Conservation (phyloP, 306 rosid genomes). For the Castanopsis chinensis region DNA sequence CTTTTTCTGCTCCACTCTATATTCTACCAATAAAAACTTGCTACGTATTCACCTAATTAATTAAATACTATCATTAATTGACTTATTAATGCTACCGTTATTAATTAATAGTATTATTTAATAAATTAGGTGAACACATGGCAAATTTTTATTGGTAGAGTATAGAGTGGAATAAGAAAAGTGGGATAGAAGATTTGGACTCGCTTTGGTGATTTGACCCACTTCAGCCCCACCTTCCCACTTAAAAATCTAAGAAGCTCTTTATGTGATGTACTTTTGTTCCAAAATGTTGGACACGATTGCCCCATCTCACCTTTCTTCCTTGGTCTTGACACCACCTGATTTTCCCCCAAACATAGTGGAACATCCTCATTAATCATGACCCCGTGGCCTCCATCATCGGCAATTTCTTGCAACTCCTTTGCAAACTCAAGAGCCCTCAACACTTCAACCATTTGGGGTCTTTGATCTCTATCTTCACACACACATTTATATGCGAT, state of each 20-base stretch:
- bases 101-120: too few relatives aligned
- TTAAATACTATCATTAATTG: too few relatives aligned
- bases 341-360: not conserved
- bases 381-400: not conserved
- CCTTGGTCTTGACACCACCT: not conserved
- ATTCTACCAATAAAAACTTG: too few relatives aligned
- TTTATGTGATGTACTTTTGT: not conserved
- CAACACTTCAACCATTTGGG: constrained; percentile 15
- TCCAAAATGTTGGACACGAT: constrained; percentile 6
- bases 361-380: not conserved
- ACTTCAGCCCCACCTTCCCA: not conserved
- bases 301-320: not conserved
- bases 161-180: too few relatives aligned
- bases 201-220: not conserved
- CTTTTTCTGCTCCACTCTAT: too few relatives aligned
- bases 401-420: constrained; percentile 9
- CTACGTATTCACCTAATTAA: too few relatives aligned
- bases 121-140: too few relatives aligned
- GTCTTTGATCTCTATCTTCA: not conserved
- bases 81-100: too few relatives aligned
- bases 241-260: constrained; percentile 7
- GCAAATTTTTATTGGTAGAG: too few relatives aligned
- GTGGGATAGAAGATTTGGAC: too few relatives aligned
- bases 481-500: not conserved
- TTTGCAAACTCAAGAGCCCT: constrained; percentile 8